phyloP scores from a whole-genome alignment of 768 basidiomycete genomes.

The Fistulinella prunicolor region DNA sequence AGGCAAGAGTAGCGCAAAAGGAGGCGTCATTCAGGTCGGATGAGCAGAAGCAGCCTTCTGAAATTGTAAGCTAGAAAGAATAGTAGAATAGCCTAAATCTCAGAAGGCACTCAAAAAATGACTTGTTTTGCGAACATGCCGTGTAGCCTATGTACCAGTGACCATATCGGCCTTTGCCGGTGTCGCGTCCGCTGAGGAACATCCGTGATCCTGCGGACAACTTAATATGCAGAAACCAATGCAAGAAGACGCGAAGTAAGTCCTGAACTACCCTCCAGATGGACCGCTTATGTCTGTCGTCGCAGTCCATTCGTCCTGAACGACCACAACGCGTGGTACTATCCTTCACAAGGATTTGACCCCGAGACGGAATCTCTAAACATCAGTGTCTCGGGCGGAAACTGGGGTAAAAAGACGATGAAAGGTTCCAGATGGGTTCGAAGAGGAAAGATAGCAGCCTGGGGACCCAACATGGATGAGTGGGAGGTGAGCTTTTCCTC shows the following conservation, averaged over 20 bases:
- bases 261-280: not conserved
- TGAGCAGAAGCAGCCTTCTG: constrained; percentile 1
- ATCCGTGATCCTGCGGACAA: not conserved
- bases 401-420: constrained; percentile 80
- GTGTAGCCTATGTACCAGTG: too few species aligned
- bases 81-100: too few species aligned
- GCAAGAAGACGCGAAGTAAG: constrained; percentile 34
- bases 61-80: not conserved
- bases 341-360: constrained; percentile 72
- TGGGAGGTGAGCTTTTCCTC: constrained; percentile 60
- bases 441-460: constrained; percentile 75
- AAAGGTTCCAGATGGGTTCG: constrained; percentile 82
- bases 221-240: constrained; percentile 27
- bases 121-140: too few species aligned
- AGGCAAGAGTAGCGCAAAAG: constrained; percentile 55
- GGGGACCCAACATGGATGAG: constrained; percentile 83
- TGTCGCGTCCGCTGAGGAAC: too few species aligned
- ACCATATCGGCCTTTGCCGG: constrained; percentile 24
- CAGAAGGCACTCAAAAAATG: too few species aligned
- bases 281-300: constrained; percentile 8
- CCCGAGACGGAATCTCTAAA: constrained; percentile 59
- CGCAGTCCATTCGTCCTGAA: constrained; percentile 49
- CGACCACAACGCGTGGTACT: constrained; percentile 81
- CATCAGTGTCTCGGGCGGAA: constrained; percentile 54
- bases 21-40: constrained; percentile 35